These are phyloP conservation scores for Scedosporium dehoogii DNA, from an alignment of 2,329 filamentous ascomycete species.

Conservation along the genomic window DNA sequence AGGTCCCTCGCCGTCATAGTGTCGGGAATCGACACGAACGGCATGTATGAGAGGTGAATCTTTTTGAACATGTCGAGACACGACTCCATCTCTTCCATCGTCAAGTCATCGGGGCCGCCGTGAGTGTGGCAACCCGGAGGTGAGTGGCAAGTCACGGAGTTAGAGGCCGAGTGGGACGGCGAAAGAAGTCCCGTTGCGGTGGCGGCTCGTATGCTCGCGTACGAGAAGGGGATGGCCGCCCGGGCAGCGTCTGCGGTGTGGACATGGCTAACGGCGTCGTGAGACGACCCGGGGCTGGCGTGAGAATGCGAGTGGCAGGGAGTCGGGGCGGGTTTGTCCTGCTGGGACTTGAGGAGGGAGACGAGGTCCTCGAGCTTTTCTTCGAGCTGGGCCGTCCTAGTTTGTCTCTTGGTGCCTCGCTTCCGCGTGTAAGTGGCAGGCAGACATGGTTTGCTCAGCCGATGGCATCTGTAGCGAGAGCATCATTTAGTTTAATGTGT, in stretches of 20 bases:
- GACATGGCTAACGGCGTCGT: background rate
- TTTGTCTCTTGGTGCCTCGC: slow-evolving; percentile 23
- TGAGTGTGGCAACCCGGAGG: background rate
- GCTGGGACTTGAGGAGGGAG: slow-evolving; percentile 25
- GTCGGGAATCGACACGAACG: slow-evolving; percentile 31
- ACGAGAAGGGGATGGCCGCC: background rate
- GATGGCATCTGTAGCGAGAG: slow-evolving; percentile 21
- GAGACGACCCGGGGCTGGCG: background rate
- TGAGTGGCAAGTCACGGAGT: background rate
- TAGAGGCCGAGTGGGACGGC: background rate
- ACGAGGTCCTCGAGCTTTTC: slow-evolving; percentile 40
- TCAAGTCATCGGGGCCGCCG: background rate
- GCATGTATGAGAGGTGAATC: slow-evolving; percentile 21
- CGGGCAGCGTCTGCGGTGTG: background rate
- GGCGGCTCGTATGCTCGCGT: background rate
- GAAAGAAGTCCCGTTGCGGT: background rate
- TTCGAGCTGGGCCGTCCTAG: slow-evolving; percentile 34
- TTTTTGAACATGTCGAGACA: background rate
- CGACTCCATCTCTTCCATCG: background rate
- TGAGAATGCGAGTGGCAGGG: background rate
- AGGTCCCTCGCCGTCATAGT: slow-evolving; percentile 28
- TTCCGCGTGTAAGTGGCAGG: slow-evolving; percentile 31
- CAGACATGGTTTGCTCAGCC: slow-evolving; percentile 36
- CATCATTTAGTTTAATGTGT: background rate
- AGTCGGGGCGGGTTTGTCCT: background rate